Conservation (phyloP, 192 early-diverging fungal species). For the Coemansia sp. region DNA sequence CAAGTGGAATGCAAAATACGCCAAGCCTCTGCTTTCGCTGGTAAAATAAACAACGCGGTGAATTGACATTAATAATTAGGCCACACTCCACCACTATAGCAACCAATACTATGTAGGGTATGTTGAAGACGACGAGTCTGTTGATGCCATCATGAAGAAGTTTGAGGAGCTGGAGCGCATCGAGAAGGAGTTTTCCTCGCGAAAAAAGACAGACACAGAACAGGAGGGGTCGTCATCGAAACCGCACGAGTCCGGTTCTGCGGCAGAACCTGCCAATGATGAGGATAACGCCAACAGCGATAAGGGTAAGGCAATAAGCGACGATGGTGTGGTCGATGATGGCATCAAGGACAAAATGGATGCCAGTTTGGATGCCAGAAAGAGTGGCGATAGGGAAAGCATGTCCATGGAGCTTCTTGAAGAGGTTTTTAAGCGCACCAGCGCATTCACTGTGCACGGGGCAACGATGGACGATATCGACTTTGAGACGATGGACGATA, state of each 20-base stretch:
- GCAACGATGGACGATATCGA: slow-evolving; percentile 53
- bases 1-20: slow-evolving; percentile 10
- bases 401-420: slow-evolving; percentile 80
- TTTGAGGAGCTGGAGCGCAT: slow-evolving; percentile 93
- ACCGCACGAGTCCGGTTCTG: slow-evolving; percentile 10
- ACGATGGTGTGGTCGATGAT: neutral
- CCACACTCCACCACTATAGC: slow-evolving; percentile 14
- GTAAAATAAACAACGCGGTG: neutral
- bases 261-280: neutral
- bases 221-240: slow-evolving; percentile 8
- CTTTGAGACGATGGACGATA: slow-evolving; percentile 53
- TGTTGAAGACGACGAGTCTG: slow-evolving; percentile 93
- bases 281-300: neutral
- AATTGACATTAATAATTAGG: neutral
- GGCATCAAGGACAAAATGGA: neutral
- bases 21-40: neutral
- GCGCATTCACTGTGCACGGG: slow-evolving; percentile 70
- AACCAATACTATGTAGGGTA: slow-evolving; percentile 88
- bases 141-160: slow-evolving; percentile 97
- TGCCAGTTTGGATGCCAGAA: neutral
- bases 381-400: slow-evolving; percentile 21
- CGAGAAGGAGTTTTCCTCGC: slow-evolving; percentile 71
- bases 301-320: neutral
- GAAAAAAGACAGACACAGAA: slow-evolving; percentile 28
- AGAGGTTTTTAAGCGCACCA: slow-evolving; percentile 88